A percentile compares a stretch with the other conserved stretches of the same genome.
phyloP scores from a whole-genome alignment of 2,329 filamentous ascomycete genomes.

The Verticillium longisporum region DNA sequence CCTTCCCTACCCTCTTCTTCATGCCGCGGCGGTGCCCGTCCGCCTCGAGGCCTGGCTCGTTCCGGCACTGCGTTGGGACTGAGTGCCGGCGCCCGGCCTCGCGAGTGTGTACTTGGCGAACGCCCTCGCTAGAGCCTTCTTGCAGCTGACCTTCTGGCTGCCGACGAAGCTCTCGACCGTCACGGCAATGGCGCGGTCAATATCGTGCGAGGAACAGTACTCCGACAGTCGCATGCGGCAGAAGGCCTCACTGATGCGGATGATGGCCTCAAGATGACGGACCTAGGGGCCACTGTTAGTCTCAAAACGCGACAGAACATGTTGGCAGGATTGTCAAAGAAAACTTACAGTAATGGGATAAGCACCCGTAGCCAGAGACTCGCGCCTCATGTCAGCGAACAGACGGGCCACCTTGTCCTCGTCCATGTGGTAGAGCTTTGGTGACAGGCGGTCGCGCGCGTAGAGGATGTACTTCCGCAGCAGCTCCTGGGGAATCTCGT shows the following conservation, averaged over 20 bases:
- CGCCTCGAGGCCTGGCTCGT: slow-evolving; percentile 12
- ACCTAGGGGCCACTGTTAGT: slow-evolving; percentile 52
- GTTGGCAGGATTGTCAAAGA: background rate
- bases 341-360: slow-evolving; percentile 91
- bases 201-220: slow-evolving; percentile 83
- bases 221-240: slow-evolving; percentile 98
- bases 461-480: slow-evolving; percentile 96
- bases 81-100: slow-evolving; percentile 31
- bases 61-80: slow-evolving; percentile 14
- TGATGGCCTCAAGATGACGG: slow-evolving; percentile 94
- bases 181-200: slow-evolving; percentile 94
- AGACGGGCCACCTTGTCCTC: slow-evolving; percentile 92
- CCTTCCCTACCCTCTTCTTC: background rate
- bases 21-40: slow-evolving; percentile 6
- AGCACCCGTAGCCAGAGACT: slow-evolving; percentile 86
- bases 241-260: slow-evolving; percentile 90
- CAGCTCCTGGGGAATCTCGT: slow-evolving; percentile 83
- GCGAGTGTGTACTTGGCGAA: slow-evolving; percentile 87
- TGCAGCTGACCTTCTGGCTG: slow-evolving; percentile 94
- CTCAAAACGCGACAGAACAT: background rate
- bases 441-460: slow-evolving; percentile 78
- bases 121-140: slow-evolving; percentile 87
- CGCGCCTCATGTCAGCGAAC: slow-evolving; percentile 92
- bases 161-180: slow-evolving; percentile 94
- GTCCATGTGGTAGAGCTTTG: slow-evolving; percentile 95